These are phyloP conservation scores for Pachyrhizus erosus DNA, from an alignment of 306 rosid species.

Conservation along the genomic window DNA sequence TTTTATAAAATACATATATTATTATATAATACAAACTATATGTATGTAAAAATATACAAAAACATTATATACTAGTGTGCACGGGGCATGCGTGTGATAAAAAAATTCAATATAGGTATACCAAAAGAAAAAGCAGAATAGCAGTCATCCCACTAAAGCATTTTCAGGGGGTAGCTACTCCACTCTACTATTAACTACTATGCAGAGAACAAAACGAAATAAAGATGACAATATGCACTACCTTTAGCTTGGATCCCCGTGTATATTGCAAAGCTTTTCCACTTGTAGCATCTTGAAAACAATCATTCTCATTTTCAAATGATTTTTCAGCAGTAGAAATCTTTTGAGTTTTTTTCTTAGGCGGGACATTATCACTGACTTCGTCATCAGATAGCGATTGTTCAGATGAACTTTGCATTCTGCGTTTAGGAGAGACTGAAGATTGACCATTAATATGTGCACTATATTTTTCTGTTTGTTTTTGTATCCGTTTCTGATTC, in stretches of 20 bases:
- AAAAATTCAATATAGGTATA: too few relatives aligned
- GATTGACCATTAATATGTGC: constrained; percentile 39
- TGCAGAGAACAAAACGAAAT: neutral
- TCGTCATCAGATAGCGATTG: constrained; percentile 50
- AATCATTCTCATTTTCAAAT: constrained; percentile 43
- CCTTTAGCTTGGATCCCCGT: constrained; percentile 56
- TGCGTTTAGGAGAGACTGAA: constrained; percentile 39
- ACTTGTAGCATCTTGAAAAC: constrained; percentile 42
- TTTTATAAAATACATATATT: too few relatives aligned
- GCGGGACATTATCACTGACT: constrained; percentile 49
- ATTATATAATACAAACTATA: too few relatives aligned
- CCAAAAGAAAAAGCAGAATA: too few relatives aligned
- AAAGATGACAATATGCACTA: constrained; percentile 36
- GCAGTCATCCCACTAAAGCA: too few relatives aligned
- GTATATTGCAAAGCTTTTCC: constrained; percentile 40
- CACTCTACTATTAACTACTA: too few relatives aligned
- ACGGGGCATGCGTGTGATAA: too few relatives aligned
- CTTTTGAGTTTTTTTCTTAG: constrained; percentile 48
- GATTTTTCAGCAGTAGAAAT: constrained; percentile 37
- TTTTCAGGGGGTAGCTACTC: too few relatives aligned
- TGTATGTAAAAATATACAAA: too few relatives aligned
- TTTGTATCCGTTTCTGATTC: constrained; percentile 47
- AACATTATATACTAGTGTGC: too few relatives aligned
- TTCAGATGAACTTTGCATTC: constrained; percentile 45
- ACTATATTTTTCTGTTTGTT: constrained; percentile 45